Percentiles rank a stretch among this genome's conserved stretches.
These are phyloP conservation scores for Globisporangium iwayamae DNA, from an alignment of 352 stramenopile genomes.

Conservation along the genomic window DNA sequence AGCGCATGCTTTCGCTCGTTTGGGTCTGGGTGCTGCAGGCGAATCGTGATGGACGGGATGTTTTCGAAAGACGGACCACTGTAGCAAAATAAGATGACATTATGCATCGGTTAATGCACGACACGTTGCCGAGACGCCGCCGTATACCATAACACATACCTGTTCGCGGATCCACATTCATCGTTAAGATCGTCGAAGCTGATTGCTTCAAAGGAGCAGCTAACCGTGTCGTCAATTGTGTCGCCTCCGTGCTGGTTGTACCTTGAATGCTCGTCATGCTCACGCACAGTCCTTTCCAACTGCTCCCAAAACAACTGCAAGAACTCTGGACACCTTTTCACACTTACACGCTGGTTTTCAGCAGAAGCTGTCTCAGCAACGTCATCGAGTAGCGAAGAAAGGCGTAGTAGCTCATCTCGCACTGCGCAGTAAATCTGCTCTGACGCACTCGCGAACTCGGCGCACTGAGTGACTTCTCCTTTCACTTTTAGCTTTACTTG, in stretches of 20 bases:
- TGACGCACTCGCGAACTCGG: not conserved
- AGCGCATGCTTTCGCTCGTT: slow-evolving; percentile 8
- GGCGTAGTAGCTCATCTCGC: slow-evolving; percentile 5
- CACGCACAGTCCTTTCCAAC: not conserved
- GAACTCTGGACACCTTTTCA: not conserved
- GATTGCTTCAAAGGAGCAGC: slow-evolving; percentile 33
- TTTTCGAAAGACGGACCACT: slow-evolving; percentile 16
- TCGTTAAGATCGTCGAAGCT: slow-evolving; percentile 43
- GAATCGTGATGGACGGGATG: slow-evolving; percentile 13
- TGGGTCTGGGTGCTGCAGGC: slow-evolving; percentile 2
- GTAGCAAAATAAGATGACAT: no score
- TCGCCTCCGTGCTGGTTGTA: not conserved
- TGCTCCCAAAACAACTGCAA: slow-evolving; percentile 7
- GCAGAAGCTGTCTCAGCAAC: not conserved
- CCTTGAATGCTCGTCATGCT: not conserved
- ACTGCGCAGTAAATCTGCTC: slow-evolving; percentile 11
- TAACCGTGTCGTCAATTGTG: slow-evolving; percentile 9
- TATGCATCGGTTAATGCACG: not conserved
- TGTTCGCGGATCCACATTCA: slow-evolving; percentile 33
- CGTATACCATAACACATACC: slow-evolving; percentile 14
- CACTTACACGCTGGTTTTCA: not conserved
- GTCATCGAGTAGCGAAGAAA: slow-evolving; percentile 3
- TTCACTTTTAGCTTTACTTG: not conserved
- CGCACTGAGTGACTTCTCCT: not conserved
- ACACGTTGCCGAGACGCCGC: no score